These are phyloP conservation scores for Marchantia paleacea DNA, from an alignment of 225 moss, liverwort and hornwort species.

Conservation along the genomic window DNA sequence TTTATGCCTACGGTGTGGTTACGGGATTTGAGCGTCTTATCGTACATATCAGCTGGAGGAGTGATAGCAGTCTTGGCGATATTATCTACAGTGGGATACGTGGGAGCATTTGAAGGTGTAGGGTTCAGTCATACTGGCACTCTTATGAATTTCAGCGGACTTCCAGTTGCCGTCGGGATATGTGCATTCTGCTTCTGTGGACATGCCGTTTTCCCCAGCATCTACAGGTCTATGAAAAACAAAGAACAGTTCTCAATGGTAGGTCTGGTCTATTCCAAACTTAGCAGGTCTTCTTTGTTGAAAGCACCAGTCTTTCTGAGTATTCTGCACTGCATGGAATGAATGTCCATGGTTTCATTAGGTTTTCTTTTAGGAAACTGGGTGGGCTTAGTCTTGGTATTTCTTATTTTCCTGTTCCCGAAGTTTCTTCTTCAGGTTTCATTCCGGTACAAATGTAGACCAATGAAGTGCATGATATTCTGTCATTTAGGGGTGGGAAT, in stretches of 20 bases:
- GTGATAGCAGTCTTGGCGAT: conserved; percentile 66
- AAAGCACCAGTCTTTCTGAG: too few species aligned
- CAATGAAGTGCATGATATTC: too few species aligned
- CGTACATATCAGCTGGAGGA: conserved; percentile 80
- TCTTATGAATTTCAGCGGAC: conserved; percentile 54
- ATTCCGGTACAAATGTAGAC: not conserved
- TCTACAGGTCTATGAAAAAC: conserved; percentile 75
- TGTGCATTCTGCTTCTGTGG: conserved; percentile 94
- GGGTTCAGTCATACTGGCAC: conserved; percentile 71
- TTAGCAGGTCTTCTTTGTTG: not conserved
- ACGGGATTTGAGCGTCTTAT: conserved; percentile 67
- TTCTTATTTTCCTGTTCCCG: not conserved
- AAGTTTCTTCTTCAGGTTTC: not conserved
- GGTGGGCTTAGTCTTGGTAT: too few species aligned
- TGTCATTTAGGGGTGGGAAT: too few species aligned
- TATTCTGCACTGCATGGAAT: too few species aligned
- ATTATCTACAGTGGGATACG: conserved; percentile 70
- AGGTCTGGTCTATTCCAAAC: not conserved
- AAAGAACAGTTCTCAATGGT: conserved; percentile 69
- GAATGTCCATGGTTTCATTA: too few species aligned
- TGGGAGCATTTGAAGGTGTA: conserved; percentile 75
- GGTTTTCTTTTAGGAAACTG: too few species aligned
- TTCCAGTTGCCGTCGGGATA: conserved; percentile 76
- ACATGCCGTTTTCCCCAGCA: conserved; percentile 90
- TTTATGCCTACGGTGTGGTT: conserved; percentile 88